Conservation (phyloP, 2,329 filamentous ascomycete genomes). For the Colletotrichum truncatum region DNA sequence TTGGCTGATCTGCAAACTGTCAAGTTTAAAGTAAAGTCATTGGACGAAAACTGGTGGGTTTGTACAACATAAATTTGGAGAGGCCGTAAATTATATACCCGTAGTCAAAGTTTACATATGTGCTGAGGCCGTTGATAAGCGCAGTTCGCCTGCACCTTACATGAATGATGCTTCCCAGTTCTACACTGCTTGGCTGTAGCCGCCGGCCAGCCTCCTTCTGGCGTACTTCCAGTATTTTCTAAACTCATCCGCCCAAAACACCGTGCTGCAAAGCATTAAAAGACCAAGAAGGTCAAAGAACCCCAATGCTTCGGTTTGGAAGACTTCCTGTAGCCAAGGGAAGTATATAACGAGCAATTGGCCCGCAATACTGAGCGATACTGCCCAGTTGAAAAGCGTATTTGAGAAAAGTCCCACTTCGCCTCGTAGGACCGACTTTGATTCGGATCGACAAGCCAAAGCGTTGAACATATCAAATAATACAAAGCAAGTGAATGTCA, state of each 20-base stretch:
- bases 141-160: constrained; percentile 5
- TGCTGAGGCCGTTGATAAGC: constrained; percentile 16
- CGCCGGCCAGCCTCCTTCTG: constrained; percentile 62
- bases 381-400: constrained; percentile 95
- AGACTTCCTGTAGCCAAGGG: constrained; percentile 90
- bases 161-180: constrained; percentile 24
- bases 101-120: constrained; percentile 20
- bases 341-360: constrained; percentile 95
- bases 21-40: not conserved
- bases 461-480: constrained; percentile 99
- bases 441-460: constrained; percentile 88
- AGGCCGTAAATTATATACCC: constrained; percentile 28
- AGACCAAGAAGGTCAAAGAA: constrained; percentile 79
- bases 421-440: constrained; percentile 86
- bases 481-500: constrained; percentile 99
- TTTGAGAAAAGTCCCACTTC: constrained; percentile 88
- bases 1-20: constrained; percentile 15
- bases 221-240: constrained; percentile 81
- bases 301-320: constrained; percentile 90
- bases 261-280: constrained; percentile 80
- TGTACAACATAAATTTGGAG: not conserved
- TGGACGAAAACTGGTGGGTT: not conserved
- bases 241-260: constrained; percentile 94
- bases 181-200: constrained; percentile 74
- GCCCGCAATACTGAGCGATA: constrained; percentile 83